Evolutionary conservation across 2,329 filamentous ascomycete genomes (phyloP), one percentile per base, ranked within the genome.

Genomic region (Cryoendolithus antarcticus): DNA sequence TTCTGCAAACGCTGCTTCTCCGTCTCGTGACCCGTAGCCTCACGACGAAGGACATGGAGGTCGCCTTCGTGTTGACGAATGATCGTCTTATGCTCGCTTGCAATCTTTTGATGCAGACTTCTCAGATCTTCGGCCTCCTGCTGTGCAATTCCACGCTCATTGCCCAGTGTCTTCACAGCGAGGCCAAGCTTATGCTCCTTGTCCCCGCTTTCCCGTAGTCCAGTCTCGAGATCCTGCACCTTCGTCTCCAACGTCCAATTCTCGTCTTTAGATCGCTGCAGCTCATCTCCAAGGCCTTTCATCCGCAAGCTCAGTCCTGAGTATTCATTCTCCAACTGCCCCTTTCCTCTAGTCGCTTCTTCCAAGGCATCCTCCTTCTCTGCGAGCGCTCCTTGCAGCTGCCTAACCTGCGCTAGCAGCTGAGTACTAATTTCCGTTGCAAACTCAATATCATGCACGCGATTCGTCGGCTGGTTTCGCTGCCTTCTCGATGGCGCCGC

Each of bases 341-440:
- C 80, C 52, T 82, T 84, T 46, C 93, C 85, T 37, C 77, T 60
- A 49, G 82, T 82, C 45, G 79, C 69, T 11, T 78, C 72, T 58
- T 83, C 88, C 48, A 95, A 66, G 34, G 85, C 72, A 38, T 94
- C 88, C 47, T 98, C 91, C 49, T 86, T 83, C 62, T 96, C 86
- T 0, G 80, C 74, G 8, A 98, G 71, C 10, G 93, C 69, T 2
- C 79, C 73, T 60, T 98, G 91, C 39, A 98, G 65, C 56, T 91
- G 86, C 45, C 91, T 81, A 37, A 98, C 83, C 63, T 96, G 91
- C n/a, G 82, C 79, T 37, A 98, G 80, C 37, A 98, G 70, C 2
- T 86, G 94, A 4, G 86, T 94, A 56, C 86, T 95, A 53, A 98
- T 95, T 57, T 98, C 89, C 37, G 91, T 88, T n/a, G 89, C 91